Evolutionary conservation across 2,329 filamentous ascomycete genomes (phyloP).

Genomic region (Aspergillus sp.): DNA sequence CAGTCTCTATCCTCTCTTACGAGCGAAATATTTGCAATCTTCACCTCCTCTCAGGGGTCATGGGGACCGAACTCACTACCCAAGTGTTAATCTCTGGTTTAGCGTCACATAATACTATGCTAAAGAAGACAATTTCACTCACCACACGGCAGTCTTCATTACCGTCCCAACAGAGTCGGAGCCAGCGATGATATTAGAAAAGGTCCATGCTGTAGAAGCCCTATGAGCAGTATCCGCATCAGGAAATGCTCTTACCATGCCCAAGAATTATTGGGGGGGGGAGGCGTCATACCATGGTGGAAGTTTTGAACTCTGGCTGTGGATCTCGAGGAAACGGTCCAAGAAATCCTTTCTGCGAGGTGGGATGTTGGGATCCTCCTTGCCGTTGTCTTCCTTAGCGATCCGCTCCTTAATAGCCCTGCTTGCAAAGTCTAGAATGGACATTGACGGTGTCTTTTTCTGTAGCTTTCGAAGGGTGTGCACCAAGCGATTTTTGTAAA

Average conservation of each 20-base stretch:
- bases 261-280: too few species aligned
- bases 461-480: neutral
- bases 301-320: neutral
- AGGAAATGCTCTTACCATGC: neutral
- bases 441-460: neutral
- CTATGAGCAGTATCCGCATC: slow-evolving; percentile 12
- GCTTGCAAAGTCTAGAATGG: slow-evolving; percentile 3
- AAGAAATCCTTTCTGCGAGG: slow-evolving; percentile 3
- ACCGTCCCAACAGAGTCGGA: slow-evolving; percentile 33
- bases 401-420: neutral
- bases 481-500: slow-evolving; percentile 8
- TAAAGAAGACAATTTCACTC: neutral
- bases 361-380: neutral
- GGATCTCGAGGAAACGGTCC: slow-evolving; percentile 4
- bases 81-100: slow-evolving; percentile 16
- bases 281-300: neutral
- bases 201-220: slow-evolving; percentile 32
- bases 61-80: neutral
- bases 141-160: slow-evolving; percentile 29
- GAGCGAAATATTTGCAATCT: too few species aligned
- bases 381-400: neutral
- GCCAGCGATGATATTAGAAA: slow-evolving; percentile 37
- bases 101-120: neutral
- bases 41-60: too few species aligned
- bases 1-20: too few species aligned